Base-by-base conservation (phyloP, 2,329 filamentous ascomycete species). In the Neoscytalidium dimidiatum region DNA sequence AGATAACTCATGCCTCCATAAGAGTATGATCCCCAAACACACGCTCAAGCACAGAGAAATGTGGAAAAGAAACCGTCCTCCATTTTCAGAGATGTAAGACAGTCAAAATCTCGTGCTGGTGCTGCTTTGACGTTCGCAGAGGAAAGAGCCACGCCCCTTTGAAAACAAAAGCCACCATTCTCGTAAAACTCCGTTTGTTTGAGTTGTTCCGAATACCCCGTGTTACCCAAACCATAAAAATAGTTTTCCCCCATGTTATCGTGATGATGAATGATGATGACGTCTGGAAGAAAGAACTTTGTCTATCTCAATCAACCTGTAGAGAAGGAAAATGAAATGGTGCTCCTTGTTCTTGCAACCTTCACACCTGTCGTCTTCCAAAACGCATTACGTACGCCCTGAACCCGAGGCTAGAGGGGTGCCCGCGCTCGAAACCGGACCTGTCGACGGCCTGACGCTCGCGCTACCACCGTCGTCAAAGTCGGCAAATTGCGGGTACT, bases 401-500 rank as follows among this genome's bases (percentile, higher is more conserved):
- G 26, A 31, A 31, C 62, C 51, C 5, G 53, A 60, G n/a, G 63
- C 63, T 53, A 65, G 41, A 26, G 91, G 90, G 28, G 91, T 94
- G 58, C 85, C 84, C 19, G 83, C 83, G 66, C 80, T 85, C 5
- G 86, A 84, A 14, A 81, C 79, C 21, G 80, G 79, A 21, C 80
- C 80, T 7, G 82, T 83, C 7, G 83, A 84, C 44, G 73, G 75
- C 19, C 82, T 83, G 67, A 86, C 85, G 31, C 79, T 83, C 60
- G 77, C 78, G 17, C 80, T 80, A n/a, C 74, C 78, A 13, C 79
- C 76, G 62, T 83, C 82, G 58, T 88, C 85, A 64, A 85, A 86
- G 73, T 86, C 83, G 67, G 85, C 80, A 70, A 86, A 83, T 67
- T 87, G 81, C 2, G 86, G 85, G 68, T 85, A 76, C n/a, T 80